Evolutionary conservation across 331 rosid species (phyloP).

Genomic region (Pyrus hybrid): DNA sequence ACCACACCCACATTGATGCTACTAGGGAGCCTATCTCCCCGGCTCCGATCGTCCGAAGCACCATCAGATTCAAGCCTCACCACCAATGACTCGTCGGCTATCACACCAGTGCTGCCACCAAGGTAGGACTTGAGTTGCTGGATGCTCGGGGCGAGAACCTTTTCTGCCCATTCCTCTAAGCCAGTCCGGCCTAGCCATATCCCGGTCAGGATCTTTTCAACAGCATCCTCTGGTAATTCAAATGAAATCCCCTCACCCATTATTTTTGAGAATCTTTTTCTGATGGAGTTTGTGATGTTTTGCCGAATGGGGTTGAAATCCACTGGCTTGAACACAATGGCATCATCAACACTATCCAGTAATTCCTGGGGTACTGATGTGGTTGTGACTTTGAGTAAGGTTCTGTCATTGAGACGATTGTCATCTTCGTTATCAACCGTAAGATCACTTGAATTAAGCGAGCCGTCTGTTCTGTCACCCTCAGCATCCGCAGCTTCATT

Average conservation of each 20-base stretch:
- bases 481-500: constrained; percentile 66
- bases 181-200: constrained; percentile 62
- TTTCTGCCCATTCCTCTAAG: constrained; percentile 74
- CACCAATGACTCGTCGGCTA: constrained; percentile 32
- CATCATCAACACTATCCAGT: constrained; percentile 55
- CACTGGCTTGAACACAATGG: constrained; percentile 71
- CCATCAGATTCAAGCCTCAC: constrained; percentile 62
- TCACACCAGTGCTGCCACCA: background rate
- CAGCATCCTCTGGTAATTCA: constrained; percentile 63
- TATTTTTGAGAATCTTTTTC: constrained; percentile 39
- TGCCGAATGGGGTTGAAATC: constrained; percentile 38
- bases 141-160: constrained; percentile 58
- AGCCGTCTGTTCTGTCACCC: constrained; percentile 62
- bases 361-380: constrained; percentile 37
- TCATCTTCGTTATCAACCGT: constrained; percentile 67
- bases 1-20: constrained; percentile 55
- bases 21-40: constrained; percentile 46
- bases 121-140: constrained; percentile 45
- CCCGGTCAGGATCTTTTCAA: constrained; percentile 67
- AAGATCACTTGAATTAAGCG: constrained; percentile 82
- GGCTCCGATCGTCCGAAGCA: constrained; percentile 30
- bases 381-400: constrained; percentile 16
- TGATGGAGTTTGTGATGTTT: constrained; percentile 35
- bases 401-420: constrained; percentile 24
- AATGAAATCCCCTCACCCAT: constrained; percentile 41